Evolutionary conservation across 257 asterid genomes (phyloP).

Genomic region (Solanum piurae): DNA sequence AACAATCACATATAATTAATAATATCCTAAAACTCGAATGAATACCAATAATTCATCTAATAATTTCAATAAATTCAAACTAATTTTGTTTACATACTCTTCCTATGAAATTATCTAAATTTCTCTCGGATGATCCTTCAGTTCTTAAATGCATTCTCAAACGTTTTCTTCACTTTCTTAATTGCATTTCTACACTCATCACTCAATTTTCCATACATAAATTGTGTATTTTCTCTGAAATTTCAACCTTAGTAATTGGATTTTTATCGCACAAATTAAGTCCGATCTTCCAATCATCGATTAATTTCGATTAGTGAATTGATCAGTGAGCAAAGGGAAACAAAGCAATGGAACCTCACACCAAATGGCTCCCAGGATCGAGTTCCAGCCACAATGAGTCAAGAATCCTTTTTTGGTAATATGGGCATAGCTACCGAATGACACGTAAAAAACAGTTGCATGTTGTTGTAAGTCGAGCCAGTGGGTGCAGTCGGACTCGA

Average conservation of each 20-base stretch:
- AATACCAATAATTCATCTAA: background rate
- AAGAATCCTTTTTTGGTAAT: conserved; percentile 22
- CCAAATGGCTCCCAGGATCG: conserved; percentile 32
- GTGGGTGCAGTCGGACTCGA: conserved; percentile 27
- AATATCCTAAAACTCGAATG: background rate
- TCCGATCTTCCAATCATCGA: conserved; percentile 39
- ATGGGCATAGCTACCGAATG: conserved; percentile 44
- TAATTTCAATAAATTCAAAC: background rate
- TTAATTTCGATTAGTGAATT: conserved; percentile 35
- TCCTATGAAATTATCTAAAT: conserved; percentile 18
- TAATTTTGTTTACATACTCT: background rate
- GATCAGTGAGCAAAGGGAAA: conserved; percentile 38
- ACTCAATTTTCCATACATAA: conserved; percentile 13
- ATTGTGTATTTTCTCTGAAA: conserved; percentile 16
- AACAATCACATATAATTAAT: background rate
- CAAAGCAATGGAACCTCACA: conserved; percentile 31
- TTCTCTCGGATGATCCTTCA: conserved; percentile 30
- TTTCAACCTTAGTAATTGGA: conserved; percentile 4
- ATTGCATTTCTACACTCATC: conserved; percentile 12
- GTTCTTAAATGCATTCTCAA: conserved; percentile 12
- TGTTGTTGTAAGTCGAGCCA: conserved; percentile 26
- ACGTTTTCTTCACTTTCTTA: conserved; percentile 11
- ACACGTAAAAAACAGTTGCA: conserved; percentile 30
- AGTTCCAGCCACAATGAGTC: conserved; percentile 45
- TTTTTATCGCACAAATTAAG: conserved; percentile 23